These are phyloP conservation scores for Globisporangium acanthophoron DNA, from an alignment of 352 stramenopile genomes.

Conservation along the genomic window DNA sequence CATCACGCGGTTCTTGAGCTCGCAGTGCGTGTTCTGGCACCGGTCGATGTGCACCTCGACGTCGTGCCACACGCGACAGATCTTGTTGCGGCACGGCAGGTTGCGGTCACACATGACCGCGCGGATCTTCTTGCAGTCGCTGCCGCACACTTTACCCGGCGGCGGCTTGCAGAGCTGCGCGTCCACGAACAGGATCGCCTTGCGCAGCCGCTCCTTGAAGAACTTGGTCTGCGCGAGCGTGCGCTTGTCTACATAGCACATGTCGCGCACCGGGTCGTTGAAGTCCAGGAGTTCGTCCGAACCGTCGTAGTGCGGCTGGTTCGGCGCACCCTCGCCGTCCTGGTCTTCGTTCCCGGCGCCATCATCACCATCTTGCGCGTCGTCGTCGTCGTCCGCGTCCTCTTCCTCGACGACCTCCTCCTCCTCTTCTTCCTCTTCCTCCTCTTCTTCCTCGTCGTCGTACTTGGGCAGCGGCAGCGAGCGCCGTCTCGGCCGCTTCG, in stretches of 20 bases:
- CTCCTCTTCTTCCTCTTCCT: conserved; percentile 13
- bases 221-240: conserved; percentile 47
- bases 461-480: conserved; percentile 12
- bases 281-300: conserved; percentile 54
- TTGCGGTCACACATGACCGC: conserved; percentile 60
- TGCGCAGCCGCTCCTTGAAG: conserved; percentile 62
- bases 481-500: conserved; percentile 9
- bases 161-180: conserved; percentile 54
- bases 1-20: conserved; percentile 70
- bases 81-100: conserved; percentile 60
- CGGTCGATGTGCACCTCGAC: conserved; percentile 63
- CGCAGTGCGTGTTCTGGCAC: conserved; percentile 58
- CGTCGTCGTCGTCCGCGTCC: conserved; percentile 17
- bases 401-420: conserved; percentile 9
- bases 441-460: conserved; percentile 6
- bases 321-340: conserved; percentile 11
- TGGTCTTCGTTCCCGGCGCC: background rate
- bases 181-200: conserved; percentile 66
- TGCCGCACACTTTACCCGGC: conserved; percentile 31
- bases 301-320: conserved; percentile 33
- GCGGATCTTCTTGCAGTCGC: conserved; percentile 58
- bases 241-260: conserved; percentile 58
- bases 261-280: conserved; percentile 57
- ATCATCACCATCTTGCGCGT: conserved; percentile 21
- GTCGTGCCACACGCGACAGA: conserved; percentile 68